These are phyloP conservation scores for Spizellomyces punctatus DNA, from an alignment of 192 early-diverging fungal genomes.

Conservation along the genomic window DNA sequence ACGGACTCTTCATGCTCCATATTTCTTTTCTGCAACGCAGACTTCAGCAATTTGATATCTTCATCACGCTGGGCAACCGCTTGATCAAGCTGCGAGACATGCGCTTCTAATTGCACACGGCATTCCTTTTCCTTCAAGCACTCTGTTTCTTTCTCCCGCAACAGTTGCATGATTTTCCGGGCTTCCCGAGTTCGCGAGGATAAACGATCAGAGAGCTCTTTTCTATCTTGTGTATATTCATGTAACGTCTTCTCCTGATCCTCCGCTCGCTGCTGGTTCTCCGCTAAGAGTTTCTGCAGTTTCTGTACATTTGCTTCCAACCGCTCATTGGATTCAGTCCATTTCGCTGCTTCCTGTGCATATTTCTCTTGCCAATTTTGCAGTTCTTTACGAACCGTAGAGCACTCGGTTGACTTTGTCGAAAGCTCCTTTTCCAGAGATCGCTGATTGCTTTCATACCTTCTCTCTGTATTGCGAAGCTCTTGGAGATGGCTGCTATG, in stretches of 20 bases:
- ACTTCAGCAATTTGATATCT: slow-evolving; percentile 36
- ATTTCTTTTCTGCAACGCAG: slow-evolving; percentile 28
- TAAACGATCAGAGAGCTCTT: slow-evolving; percentile 39
- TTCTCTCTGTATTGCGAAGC: slow-evolving; percentile 41
- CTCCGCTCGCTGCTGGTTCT: slow-evolving; percentile 14
- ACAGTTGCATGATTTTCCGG: slow-evolving; percentile 34
- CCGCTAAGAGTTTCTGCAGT: slow-evolving; percentile 21
- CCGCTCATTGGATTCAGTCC: slow-evolving; percentile 28
- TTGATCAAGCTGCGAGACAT: slow-evolving; percentile 40
- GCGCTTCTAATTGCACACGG: slow-evolving; percentile 41
- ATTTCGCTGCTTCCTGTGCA: slow-evolving; percentile 25
- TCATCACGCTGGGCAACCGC: slow-evolving; percentile 35
- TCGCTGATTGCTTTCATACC: slow-evolving; percentile 25
- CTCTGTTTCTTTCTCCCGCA: slow-evolving; percentile 45
- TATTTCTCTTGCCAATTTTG: slow-evolving; percentile 35
- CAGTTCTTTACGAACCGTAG: slow-evolving; percentile 28
- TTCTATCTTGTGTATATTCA: slow-evolving; percentile 35
- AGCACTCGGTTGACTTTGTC: slow-evolving; percentile 43
- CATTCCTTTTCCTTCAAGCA: slow-evolving; percentile 36
- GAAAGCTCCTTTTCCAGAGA: slow-evolving; percentile 42
- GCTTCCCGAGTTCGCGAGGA: slow-evolving; percentile 39
- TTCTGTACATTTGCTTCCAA: slow-evolving; percentile 36
- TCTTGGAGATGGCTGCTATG: slow-evolving; percentile 52
- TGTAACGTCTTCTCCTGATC: slow-evolving; percentile 33
- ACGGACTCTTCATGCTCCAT: slow-evolving; percentile 32